Evolutionary conservation across 2,329 filamentous ascomycete genomes (phyloP).

Genomic region (Fusarium poae): DNA sequence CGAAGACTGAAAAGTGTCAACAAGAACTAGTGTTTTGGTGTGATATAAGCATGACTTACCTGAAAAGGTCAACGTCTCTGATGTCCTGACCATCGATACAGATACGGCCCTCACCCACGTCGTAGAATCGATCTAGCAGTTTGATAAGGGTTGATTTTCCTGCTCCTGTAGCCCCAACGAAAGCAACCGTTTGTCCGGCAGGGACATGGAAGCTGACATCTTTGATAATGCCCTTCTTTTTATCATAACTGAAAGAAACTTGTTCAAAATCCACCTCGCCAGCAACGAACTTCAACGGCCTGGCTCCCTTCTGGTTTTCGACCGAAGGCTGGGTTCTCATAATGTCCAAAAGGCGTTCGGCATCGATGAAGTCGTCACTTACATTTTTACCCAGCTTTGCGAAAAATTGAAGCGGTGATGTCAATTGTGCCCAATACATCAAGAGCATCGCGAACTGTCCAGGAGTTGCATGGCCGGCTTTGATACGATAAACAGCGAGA

Average conservation of each 20-base stretch:
- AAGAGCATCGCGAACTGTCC: constrained; percentile 79
- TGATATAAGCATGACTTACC: constrained; percentile 48
- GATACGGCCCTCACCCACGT: constrained; percentile 66
- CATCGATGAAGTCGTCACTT: constrained; percentile 68
- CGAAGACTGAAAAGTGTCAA: constrained; percentile 59
- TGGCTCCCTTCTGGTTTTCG: constrained; percentile 64
- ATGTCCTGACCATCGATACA: constrained; percentile 69
- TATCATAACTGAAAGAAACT: constrained; percentile 71
- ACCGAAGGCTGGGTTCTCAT: constrained; percentile 70
- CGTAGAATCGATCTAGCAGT: constrained; percentile 71
- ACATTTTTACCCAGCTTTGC: constrained; percentile 68
- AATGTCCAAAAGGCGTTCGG: constrained; percentile 69
- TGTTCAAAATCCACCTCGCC: constrained; percentile 68
- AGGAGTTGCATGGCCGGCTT: constrained; percentile 68
- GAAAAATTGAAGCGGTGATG: constrained; percentile 78
- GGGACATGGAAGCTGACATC: constrained; percentile 64
- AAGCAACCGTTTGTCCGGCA: constrained; percentile 68
- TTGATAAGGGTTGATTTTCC: constrained; percentile 71
- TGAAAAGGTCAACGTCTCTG: constrained; percentile 64
- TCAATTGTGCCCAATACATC: constrained; percentile 81
- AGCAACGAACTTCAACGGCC: constrained; percentile 63
- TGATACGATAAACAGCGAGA: constrained; percentile 74
- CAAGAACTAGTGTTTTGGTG: constrained; percentile 1
- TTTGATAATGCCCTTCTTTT: constrained; percentile 69
- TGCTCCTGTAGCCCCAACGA: constrained; percentile 71